phyloP scores from a whole-genome alignment of 2,329 filamentous ascomycete species.

The Stemphylium lycopersici region DNA sequence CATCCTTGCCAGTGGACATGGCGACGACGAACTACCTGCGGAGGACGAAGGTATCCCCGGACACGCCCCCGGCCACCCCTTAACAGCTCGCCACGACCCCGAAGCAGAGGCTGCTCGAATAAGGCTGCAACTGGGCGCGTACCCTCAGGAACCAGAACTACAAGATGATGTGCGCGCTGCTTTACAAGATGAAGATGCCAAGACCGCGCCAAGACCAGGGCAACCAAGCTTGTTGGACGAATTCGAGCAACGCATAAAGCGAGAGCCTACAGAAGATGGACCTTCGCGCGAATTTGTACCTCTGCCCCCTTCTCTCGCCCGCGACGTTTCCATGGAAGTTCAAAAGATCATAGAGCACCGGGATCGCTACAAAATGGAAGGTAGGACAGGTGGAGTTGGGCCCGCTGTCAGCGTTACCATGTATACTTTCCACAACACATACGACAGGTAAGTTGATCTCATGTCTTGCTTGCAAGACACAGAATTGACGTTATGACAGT shows the following conservation, averaged over 20 bases:
- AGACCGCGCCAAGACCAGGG: slow-evolving; percentile 73
- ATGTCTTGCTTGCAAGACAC: neutral
- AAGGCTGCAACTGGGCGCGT: slow-evolving; percentile 75
- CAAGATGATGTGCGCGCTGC: slow-evolving; percentile 86
- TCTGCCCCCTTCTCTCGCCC: slow-evolving; percentile 82
- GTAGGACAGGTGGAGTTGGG: slow-evolving; percentile 80
- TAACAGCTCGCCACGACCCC: slow-evolving; percentile 64
- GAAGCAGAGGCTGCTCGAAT: slow-evolving; percentile 57
- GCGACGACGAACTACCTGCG: slow-evolving; percentile 62
- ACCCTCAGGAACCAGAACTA: slow-evolving; percentile 83
- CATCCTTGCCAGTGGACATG: slow-evolving; percentile 62
- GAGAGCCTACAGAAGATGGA: slow-evolving; percentile 84
- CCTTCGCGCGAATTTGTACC: slow-evolving; percentile 81
- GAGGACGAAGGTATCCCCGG: slow-evolving; percentile 74
- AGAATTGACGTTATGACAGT: slow-evolving; percentile 52
- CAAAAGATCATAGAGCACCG: slow-evolving; percentile 92
- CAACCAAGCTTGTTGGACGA: slow-evolving; percentile 80
- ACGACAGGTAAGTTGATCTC: slow-evolving; percentile 72
- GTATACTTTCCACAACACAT: slow-evolving; percentile 98
- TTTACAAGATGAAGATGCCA: slow-evolving; percentile 82
- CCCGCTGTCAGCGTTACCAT: slow-evolving; percentile 88
- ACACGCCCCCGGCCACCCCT: slow-evolving; percentile 68
- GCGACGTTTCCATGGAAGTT: slow-evolving; percentile 93
- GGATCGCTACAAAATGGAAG: slow-evolving; percentile 87
- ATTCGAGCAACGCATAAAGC: slow-evolving; percentile 86